Conservation (phyloP, 1,139 yeast genomes). For the Taphrina flavorubra region DNA sequence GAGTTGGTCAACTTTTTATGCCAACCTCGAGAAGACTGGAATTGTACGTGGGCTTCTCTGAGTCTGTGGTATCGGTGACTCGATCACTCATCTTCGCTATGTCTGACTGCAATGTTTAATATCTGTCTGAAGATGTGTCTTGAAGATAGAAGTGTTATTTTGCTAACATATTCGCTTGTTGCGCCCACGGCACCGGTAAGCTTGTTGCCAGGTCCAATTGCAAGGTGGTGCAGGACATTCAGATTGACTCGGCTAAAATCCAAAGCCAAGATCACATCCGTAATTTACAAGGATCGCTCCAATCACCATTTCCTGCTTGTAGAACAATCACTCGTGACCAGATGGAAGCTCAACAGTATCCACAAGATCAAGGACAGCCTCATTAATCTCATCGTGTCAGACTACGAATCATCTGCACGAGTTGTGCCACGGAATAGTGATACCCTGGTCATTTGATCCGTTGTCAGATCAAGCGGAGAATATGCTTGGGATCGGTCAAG, state of each 20-base stretch:
- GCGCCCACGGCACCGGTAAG: neutral
- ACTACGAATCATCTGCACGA: neutral
- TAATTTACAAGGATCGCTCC: too few species aligned
- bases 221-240: neutral
- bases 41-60: neutral
- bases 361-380: neutral
- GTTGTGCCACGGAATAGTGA: too few species aligned
- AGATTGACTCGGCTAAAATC: neutral
- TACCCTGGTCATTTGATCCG: too few species aligned
- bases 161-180: too few species aligned
- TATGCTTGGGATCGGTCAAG: neutral
- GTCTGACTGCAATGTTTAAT: too few species aligned
- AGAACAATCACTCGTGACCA: too few species aligned
- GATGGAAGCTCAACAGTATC: too few species aligned
- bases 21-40: neutral
- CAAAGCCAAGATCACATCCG: too few species aligned
- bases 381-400: neutral
- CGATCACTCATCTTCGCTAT: slow-evolving; percentile 8
- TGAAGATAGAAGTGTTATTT: too few species aligned
- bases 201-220: slow-evolving; percentile 1
- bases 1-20: neutral
- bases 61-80: neutral
- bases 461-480: too few species aligned
- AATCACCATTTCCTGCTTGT: too few species aligned
- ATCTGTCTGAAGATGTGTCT: too few species aligned